A percentile compares a stretch with the other conserved stretches of the same genome.
Evolutionary conservation across 23 red algal species (phyloP).

Genomic region (Gracilaria caudata): DNA sequence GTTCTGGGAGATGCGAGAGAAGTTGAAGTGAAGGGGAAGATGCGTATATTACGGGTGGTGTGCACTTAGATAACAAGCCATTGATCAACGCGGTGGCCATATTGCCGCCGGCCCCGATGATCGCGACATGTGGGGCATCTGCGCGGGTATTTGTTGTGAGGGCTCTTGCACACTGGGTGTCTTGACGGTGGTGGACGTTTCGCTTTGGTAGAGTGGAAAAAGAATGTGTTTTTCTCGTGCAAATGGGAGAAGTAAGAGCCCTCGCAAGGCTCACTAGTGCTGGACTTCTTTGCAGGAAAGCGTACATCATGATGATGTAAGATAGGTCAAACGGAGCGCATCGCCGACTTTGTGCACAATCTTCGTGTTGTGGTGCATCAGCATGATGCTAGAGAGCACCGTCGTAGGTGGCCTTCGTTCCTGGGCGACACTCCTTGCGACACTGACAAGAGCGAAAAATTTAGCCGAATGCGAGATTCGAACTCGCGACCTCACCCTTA

Average conservation of each 20-base stretch:
- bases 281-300: not conserved
- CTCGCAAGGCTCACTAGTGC: not conserved
- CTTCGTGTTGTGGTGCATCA: too few relatives aligned
- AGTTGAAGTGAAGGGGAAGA: constrained; percentile 16
- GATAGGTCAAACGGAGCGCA: too few relatives aligned
- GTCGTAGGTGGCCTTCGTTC: too few relatives aligned
- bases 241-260: not conserved
- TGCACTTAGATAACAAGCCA: not conserved
- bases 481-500: constrained; percentile 86
- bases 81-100: constrained; percentile 56
- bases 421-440: too few relatives aligned
- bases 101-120: constrained; percentile 53
- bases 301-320: not conserved
- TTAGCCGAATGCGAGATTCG: constrained; percentile 79
- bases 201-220: not conserved
- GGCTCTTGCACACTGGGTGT: too few relatives aligned
- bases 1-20: constrained; percentile 23
- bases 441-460: not conserved
- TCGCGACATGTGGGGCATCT: constrained; percentile 9
- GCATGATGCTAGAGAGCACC: too few relatives aligned
- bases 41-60: constrained; percentile 24
- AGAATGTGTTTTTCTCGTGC: not conserved
- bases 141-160: not conserved
- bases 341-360: too few relatives aligned
- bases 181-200: not conserved